Base-by-base conservation (phyloP, 495 filamentous ascomycete species). In the Penicillium odoratum region DNA sequence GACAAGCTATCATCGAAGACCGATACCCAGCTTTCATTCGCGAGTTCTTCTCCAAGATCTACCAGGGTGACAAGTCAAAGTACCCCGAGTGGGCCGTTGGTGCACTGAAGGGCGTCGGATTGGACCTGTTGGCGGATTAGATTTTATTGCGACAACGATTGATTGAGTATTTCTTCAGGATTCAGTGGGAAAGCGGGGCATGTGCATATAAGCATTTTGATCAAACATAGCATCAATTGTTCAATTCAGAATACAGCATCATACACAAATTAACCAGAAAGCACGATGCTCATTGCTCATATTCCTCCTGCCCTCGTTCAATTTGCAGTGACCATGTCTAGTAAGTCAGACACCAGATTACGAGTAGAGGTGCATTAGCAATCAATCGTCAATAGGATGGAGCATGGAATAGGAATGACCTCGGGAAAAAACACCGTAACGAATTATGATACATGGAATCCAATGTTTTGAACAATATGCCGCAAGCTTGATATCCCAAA, bases 61-160 rank as follows among this genome's bases (percentile, higher is more conserved):
- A 96, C 70, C 65, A 75, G 11, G 87, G 87, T 49, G 84, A 88
- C 60, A 84, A 81, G 60, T 72, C 75, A 7, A 84, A 80, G 49
- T 90, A 87, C 67, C 94, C 94, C 3, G 69, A 71, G 0, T 99
- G 94, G 94, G 92, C 90, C 1, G 85, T 96, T 8, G 83, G 83
- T 54, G 92, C 95, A n/a, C 70, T 98, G 56, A 80, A 71, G 31
- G 84, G 81, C 0, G 94, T 99, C n/a, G 91, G 90, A 5, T 83
- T 98, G 56, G 90, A 98, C 80, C 66, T 98, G 57, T 65, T 88
- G 56, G 77, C 67, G 26, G 70, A 74, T 48, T 70, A 61, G 75
- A 9, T 67, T 76, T 3, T 11, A 30, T 16, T 5, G 16, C 28
- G 31, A 9, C 30, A 40, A 26, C 26, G 43, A 46, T 46, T 28